These are phyloP conservation scores for Pyrenophora teres DNA, from an alignment of 2,329 filamentous ascomycete genomes.

Conservation along the genomic window DNA sequence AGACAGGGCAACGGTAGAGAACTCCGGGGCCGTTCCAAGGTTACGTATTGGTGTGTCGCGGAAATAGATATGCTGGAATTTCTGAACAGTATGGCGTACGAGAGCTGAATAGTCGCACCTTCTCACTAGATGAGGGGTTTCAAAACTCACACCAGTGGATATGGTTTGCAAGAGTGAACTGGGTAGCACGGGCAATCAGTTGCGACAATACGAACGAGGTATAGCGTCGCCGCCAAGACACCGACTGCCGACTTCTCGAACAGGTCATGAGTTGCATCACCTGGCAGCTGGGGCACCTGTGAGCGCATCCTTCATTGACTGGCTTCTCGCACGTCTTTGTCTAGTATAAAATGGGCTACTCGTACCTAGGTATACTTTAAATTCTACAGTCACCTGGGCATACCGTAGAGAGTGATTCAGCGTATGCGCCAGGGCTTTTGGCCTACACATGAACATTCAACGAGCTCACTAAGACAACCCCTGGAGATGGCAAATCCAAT, in stretches of 20 bases:
- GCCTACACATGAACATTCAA: too few species aligned
- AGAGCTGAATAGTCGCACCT: background rate
- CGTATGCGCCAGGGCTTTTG: too few species aligned
- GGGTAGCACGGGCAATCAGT: constrained; percentile 12
- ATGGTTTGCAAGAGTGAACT: constrained; percentile 19
- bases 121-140: background rate
- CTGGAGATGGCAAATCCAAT: too few species aligned
- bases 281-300: too few species aligned
- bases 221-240: constrained; percentile 4
- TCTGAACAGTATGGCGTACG: background rate
- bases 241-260: constrained; percentile 3
- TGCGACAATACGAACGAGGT: constrained; percentile 13
- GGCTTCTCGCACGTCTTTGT: too few species aligned
- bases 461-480: too few species aligned
- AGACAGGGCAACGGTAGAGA: constrained; percentile 3
- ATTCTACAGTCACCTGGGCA: too few species aligned
- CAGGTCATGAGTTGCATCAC: too few species aligned
- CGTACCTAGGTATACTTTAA: too few species aligned
- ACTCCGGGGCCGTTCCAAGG: background rate
- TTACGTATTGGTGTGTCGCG: background rate
- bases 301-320: too few species aligned
- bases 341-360: too few species aligned
- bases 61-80: background rate
- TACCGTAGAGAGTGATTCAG: too few species aligned
- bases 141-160: constrained; percentile 1